phyloP scores from a whole-genome alignment of 768 basidiomycete genomes.

The Mycena olivaceomarginata region DNA sequence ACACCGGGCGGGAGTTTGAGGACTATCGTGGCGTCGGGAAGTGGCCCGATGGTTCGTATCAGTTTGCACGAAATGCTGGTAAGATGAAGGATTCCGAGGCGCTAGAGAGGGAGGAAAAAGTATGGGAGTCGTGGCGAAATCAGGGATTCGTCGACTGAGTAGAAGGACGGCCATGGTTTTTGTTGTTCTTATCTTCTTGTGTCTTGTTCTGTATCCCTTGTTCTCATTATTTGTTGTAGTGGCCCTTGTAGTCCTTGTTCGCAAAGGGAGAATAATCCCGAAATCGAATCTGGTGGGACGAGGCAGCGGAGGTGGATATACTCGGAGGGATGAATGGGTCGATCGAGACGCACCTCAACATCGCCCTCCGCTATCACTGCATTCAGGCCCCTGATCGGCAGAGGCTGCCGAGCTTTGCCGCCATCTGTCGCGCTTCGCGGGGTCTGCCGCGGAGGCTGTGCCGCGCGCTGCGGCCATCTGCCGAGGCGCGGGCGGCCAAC shows the following conservation, averaged over 20 bases:
- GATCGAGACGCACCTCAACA: too few relatives aligned
- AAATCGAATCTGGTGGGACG: too few relatives aligned
- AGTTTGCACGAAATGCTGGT: background rate
- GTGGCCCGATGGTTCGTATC: conserved; percentile 20
- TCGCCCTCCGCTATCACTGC: too few relatives aligned
- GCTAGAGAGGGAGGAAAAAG: conserved; percentile 9
- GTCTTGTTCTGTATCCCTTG: background rate
- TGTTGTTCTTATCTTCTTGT: background rate
- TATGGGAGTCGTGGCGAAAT: conserved; percentile 9
- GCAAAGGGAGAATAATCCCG: too few relatives aligned
- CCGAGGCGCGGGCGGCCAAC: too few relatives aligned
- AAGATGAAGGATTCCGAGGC: background rate
- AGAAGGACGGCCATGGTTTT: background rate
- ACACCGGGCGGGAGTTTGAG: conserved; percentile 11
- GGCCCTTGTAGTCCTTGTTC: background rate
- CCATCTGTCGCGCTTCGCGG: too few relatives aligned
- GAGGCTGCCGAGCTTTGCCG: too few relatives aligned
- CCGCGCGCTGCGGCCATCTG: too few relatives aligned
- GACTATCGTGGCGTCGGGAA: background rate
- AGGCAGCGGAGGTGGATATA: too few relatives aligned
- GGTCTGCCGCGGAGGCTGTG: too few relatives aligned
- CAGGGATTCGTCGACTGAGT: conserved; percentile 52
- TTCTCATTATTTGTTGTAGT: background rate
- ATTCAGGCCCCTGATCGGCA: too few relatives aligned
- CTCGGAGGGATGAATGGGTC: too few relatives aligned